Evolutionary conservation across 352 stramenopile genomes (phyloP).

Genomic region (Globisporangium okanoganense): DNA sequence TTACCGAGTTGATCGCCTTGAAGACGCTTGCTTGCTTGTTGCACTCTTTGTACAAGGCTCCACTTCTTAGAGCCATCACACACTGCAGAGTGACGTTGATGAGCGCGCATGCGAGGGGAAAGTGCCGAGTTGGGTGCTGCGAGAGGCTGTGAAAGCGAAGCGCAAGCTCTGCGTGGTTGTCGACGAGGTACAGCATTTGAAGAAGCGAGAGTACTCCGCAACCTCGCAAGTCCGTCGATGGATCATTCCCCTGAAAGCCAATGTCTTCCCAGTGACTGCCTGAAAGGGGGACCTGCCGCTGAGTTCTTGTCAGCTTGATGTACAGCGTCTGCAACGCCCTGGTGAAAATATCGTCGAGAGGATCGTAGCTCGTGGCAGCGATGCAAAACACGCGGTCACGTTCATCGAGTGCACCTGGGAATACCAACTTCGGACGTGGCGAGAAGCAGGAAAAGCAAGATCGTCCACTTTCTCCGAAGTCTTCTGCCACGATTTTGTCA

Average conservation of each 20-base stretch:
- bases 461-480: conserved; percentile 23
- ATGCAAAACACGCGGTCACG: conserved; percentile 76
- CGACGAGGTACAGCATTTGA: conserved; percentile 78
- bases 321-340: conserved; percentile 69
- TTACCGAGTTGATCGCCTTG: conserved; percentile 46
- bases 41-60: conserved; percentile 59
- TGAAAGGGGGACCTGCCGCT: conserved; percentile 39
- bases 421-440: conserved; percentile 41
- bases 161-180: conserved; percentile 51
- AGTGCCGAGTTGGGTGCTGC: conserved; percentile 58
- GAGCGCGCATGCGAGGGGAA: conserved; percentile 64
- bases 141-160: conserved; percentile 44
- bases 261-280: conserved; percentile 85
- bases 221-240: conserved; percentile 82
- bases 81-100: conserved; percentile 79
- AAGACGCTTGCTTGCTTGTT: conserved; percentile 60
- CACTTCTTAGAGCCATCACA: conserved; percentile 60
- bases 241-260: conserved; percentile 87
- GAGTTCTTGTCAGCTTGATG: conserved; percentile 31
- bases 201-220: conserved; percentile 84
- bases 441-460: conserved; percentile 67
- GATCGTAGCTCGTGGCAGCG: conserved; percentile 47
- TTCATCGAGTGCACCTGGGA: conserved; percentile 48
- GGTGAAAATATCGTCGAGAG: conserved; percentile 41
- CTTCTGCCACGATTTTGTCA: conserved; percentile 56